Conservation (phyloP, 345 rosid genomes). For the Geranium rotundifolium region DNA sequence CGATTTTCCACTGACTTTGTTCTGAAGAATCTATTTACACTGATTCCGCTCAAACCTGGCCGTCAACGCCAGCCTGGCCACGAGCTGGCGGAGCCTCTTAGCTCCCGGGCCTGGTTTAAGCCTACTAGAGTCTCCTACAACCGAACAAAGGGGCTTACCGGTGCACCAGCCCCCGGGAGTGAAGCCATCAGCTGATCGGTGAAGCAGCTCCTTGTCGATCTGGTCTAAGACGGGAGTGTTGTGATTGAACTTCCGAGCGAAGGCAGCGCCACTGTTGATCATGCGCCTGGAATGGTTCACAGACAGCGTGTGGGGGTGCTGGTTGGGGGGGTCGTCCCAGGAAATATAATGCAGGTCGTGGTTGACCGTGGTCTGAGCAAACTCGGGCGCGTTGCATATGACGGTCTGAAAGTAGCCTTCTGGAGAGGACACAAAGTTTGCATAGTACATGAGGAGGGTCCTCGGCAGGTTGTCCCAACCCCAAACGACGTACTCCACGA, state of each 20-base stretch:
- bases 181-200: conserved; percentile 44
- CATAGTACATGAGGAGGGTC: conserved; percentile 83
- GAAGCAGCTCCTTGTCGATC: conserved; percentile 65
- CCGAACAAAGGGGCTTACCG: conserved; percentile 54
- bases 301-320: conserved; percentile 78
- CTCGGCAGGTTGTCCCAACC: conserved; percentile 67
- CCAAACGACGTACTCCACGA: conserved; percentile 43
- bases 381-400: conserved; percentile 47
- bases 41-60: conserved; percentile 41
- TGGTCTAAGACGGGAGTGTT: conserved; percentile 49
- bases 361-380: conserved; percentile 50
- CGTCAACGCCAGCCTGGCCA: conserved; percentile 34
- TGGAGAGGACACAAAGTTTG: conserved; percentile 93
- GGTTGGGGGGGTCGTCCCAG: conserved; percentile 90
- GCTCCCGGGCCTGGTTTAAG: conserved; percentile 74
- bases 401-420: conserved; percentile 50
- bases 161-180: conserved; percentile 98
- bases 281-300: conserved; percentile 55
- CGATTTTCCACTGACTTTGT: too few relatives aligned
- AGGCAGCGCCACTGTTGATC: conserved; percentile 73
- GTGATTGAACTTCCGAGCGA: conserved; percentile 69
- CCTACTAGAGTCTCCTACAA: conserved; percentile 50
- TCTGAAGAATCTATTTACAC: conserved; percentile 49
- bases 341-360: conserved; percentile 93
- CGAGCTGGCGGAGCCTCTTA: conserved; percentile 45